Conservation (phyloP, 2,329 filamentous ascomycete species). For the Botrytis deweyae region DNA sequence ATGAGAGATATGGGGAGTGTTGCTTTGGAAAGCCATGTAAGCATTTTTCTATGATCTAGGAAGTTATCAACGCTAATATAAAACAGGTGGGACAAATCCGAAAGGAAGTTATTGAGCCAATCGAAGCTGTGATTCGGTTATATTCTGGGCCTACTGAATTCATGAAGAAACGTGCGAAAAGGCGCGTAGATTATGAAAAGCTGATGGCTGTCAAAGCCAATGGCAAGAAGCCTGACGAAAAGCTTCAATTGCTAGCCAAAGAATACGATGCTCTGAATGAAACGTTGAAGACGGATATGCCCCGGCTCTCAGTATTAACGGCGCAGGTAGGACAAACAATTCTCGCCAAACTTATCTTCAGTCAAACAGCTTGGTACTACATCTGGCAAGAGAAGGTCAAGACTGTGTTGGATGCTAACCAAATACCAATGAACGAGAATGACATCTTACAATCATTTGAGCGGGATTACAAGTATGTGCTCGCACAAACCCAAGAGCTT, state of each 20-base stretch:
- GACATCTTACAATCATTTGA: conserved; percentile 78
- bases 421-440: conserved; percentile 63
- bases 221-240: conserved; percentile 84
- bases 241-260: conserved; percentile 78
- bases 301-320: conserved; percentile 77
- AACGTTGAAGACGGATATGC: conserved; percentile 87
- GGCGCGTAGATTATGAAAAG: conserved; percentile 84
- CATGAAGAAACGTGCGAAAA: conserved; percentile 93
- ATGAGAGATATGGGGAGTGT: conserved; percentile 83
- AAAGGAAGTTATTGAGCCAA: conserved; percentile 81
- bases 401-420: conserved; percentile 65
- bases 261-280: conserved; percentile 85
- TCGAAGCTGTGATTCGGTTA: conserved; percentile 73
- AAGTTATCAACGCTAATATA: conserved; percentile 23
- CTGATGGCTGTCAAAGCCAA: conserved; percentile 73
- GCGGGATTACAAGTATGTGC: conserved; percentile 73
- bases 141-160: conserved; percentile 83
- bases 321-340: conserved; percentile 82
- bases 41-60: conserved; percentile 35
- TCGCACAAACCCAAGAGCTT: conserved; percentile 68
- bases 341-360: conserved; percentile 77
- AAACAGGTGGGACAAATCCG: conserved; percentile 62
- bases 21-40: conserved; percentile 80
- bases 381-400: conserved; percentile 83
- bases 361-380: conserved; percentile 79